Evolutionary conservation across 495 filamentous ascomycete species (phyloP).

Genomic region (Parathielavia appendiculata): DNA sequence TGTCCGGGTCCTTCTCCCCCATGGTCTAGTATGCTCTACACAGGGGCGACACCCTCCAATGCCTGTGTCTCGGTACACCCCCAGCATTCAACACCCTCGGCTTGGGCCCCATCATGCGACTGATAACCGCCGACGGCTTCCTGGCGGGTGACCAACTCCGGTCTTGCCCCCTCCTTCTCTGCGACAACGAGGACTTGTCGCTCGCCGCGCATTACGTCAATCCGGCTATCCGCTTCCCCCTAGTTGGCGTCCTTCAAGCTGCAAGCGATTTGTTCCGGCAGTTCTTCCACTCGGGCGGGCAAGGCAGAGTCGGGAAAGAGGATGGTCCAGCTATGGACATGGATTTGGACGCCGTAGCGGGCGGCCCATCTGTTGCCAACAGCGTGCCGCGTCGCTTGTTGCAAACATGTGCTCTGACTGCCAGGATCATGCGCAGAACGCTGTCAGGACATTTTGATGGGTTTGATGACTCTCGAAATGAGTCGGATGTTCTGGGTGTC

Average conservation of each 20-base stretch:
- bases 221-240: neutral
- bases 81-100: neutral
- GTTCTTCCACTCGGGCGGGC: too few species aligned
- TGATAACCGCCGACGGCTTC: neutral
- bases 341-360: too few species aligned
- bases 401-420: neutral
- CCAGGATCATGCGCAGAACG: neutral
- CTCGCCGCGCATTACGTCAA: neutral
- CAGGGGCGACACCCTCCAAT: constrained; percentile 1
- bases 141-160: neutral
- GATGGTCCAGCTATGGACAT: neutral
- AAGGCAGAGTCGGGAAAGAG: too few species aligned
- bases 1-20: neutral
- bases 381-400: neutral
- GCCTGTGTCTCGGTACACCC: neutral
- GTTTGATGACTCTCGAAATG: neutral
- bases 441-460: neutral
- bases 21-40: neutral
- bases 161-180: neutral
- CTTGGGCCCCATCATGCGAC: neutral
- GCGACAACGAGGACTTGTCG: neutral
- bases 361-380: neutral
- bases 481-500: neutral
- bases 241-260: neutral
- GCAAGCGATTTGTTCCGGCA: neutral